Conservation (phyloP, 2,329 filamentous ascomycete genomes). For the Claviceps pazoutovae region DNA sequence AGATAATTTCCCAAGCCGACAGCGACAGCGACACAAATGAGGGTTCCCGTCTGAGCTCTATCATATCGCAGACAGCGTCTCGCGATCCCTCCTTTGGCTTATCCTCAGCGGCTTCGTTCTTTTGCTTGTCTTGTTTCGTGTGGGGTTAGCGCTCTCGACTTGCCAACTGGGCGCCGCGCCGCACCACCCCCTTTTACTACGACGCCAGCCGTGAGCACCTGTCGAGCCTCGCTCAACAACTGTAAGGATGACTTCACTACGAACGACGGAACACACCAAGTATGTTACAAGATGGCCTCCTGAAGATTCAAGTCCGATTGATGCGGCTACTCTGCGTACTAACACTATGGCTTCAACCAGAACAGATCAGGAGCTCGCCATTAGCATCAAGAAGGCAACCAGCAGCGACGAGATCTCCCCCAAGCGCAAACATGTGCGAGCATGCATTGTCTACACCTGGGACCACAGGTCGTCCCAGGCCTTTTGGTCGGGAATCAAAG, state of each 20-base stretch:
- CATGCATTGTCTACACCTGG: slow-evolving; percentile 98
- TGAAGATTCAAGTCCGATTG: not conserved
- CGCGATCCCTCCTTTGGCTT: not conserved
- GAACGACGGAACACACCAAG: slow-evolving; percentile 24
- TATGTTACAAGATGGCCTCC: slow-evolving; percentile 9
- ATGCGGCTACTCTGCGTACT: not conserved
- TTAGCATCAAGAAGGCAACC: slow-evolving; percentile 59
- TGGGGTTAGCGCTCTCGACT: not conserved
- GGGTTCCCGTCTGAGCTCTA: too few relatives aligned
- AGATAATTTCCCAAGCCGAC: not conserved
- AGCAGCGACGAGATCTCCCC: slow-evolving; percentile 54
- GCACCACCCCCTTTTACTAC: not conserved
- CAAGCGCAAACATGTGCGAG: slow-evolving; percentile 87
- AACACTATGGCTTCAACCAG: slow-evolving; percentile 21
- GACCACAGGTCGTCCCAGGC: slow-evolving; percentile 90
- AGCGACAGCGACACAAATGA: not conserved
- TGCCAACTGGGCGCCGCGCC: not conserved
- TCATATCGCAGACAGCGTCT: not conserved
- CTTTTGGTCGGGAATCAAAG: slow-evolving; percentile 98
- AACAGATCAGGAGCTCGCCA: slow-evolving; percentile 53
- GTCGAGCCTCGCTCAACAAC: slow-evolving; percentile 2
- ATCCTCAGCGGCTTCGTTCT: not conserved
- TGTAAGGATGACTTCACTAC: slow-evolving; percentile 17
- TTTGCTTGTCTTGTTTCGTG: not conserved
- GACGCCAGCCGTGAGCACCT: slow-evolving; percentile 3